Conservation (phyloP, 306 rosid species). For the Spatholobus suberectus region DNA sequence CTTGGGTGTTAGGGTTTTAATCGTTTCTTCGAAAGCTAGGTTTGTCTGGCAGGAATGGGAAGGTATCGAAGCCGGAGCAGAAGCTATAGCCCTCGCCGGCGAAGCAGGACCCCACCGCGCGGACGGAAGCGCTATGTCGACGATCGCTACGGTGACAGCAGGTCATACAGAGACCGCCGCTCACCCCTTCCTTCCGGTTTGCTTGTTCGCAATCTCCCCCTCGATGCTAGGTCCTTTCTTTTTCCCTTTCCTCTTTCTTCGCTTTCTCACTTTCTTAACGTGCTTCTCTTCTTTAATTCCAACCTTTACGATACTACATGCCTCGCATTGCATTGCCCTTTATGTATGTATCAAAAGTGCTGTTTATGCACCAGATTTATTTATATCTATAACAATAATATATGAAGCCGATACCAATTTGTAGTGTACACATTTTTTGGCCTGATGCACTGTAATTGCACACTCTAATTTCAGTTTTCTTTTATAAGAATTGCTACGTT, state of each 20-base stretch:
- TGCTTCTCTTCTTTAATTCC: neutral
- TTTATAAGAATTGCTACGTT: too few relatives aligned
- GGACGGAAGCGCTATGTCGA: slow-evolving; percentile 83
- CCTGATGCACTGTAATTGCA: neutral
- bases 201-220: slow-evolving; percentile 97
- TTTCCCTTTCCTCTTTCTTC: neutral
- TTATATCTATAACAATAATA: neutral
- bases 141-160: slow-evolving; percentile 64
- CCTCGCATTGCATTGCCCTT: neutral
- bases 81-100: slow-evolving; percentile 93
- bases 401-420: neutral
- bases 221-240: slow-evolving; percentile 73
- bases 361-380: neutral
- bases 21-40: neutral
- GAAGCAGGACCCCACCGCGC: slow-evolving; percentile 82
- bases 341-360: too few relatives aligned
- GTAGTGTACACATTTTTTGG: neutral
- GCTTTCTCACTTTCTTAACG: neutral
- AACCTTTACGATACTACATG: neutral
- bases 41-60: slow-evolving; percentile 51
- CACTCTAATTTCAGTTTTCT: too few relatives aligned
- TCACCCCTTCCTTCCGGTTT: slow-evolving; percentile 95
- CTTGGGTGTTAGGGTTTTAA: slow-evolving; percentile 57
- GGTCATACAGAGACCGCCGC: slow-evolving; percentile 83
- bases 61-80: slow-evolving; percentile 92